phyloP scores from a whole-genome alignment of 768 basidiomycete genomes.

The Rhizopogon sp. region DNA sequence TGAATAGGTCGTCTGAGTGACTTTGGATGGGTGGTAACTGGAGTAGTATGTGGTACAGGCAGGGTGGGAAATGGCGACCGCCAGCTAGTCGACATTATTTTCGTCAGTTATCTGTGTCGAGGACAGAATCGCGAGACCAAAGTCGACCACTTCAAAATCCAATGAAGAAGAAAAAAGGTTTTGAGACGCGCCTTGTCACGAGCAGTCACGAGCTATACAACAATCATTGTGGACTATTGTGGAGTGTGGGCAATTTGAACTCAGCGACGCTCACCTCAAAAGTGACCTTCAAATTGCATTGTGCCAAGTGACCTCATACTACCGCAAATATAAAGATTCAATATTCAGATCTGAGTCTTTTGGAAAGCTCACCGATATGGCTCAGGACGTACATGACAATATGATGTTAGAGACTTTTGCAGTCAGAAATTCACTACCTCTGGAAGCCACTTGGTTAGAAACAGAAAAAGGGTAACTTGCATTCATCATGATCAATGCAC shows the following conservation, averaged over 20 bases:
- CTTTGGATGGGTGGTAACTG: slow-evolving; percentile 3
- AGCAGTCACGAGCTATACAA: background rate
- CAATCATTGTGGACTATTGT: background rate
- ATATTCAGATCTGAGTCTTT: too few species aligned
- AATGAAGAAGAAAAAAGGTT: background rate
- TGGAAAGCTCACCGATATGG: too few species aligned
- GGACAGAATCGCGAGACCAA: background rate
- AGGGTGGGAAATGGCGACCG: background rate
- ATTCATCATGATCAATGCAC: too few species aligned
- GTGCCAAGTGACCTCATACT: too few species aligned
- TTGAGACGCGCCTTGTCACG: background rate
- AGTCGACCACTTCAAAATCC: background rate
- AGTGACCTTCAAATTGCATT: too few species aligned
- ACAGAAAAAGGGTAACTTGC: too few species aligned
- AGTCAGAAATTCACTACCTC: too few species aligned
- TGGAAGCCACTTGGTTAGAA: too few species aligned
- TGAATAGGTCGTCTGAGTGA: slow-evolving; percentile 45
- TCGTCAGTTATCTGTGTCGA: background rate
- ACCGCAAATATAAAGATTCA: too few species aligned
- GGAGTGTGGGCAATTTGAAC: background rate
- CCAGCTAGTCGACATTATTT: slow-evolving; percentile 4
- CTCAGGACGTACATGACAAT: too few species aligned
- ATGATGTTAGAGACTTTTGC: too few species aligned
- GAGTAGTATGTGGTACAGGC: slow-evolving; percentile 4
- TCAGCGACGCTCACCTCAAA: background rate